Base-by-base conservation (phyloP, 2,329 filamentous ascomycete genomes). In the Calonectria ilicicola region DNA sequence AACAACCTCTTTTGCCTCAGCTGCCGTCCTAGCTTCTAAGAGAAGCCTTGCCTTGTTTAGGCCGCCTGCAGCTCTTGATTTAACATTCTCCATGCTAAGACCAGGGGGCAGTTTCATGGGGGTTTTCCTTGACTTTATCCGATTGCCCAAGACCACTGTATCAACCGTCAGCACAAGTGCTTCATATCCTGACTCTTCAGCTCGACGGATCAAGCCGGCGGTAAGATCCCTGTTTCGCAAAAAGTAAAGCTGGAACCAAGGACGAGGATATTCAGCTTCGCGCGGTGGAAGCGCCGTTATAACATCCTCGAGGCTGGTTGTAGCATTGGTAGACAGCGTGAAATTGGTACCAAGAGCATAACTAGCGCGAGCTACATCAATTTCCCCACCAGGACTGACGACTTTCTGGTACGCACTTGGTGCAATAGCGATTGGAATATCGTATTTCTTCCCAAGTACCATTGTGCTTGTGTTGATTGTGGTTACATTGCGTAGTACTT, bases 351-450 rank as follows among this genome's bases (percentile, higher is more conserved):
- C 74, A n/a, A 81, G 42, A 1, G 65, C 62, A 9, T 42, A 66
- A 3, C 78, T 77, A 2, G 81, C 81, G 23, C 78, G 73, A 0
- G 79, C 79, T 2, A 79, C 74, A 63, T 81, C 81, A 1, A 81
- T 64, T 53, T 82, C 81, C 5, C 81, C 81, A 2, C 79, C 69
- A 0, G 75, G 73, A 32, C 80, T 78, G 2, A 74, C 81, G 2
- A 82, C 74, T 51, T 70, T 80, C 27, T 83, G 81, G 53, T 76
- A 78, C 1, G 79, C 81, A 38, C 76, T 80, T 9, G 81, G 81
- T 0, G 81, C 81, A 29, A 82, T 76, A 7, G 74, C 81, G 19
- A 82, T 76, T 1, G 81, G 81, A 2, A 83, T 72, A 3, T 69
- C 44, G 23, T 72, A 76, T 5, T 32, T 65, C 8, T 72, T 69